Base-by-base conservation (phyloP, 345 rosid genomes). In the Laguncularia racemosa region DNA sequence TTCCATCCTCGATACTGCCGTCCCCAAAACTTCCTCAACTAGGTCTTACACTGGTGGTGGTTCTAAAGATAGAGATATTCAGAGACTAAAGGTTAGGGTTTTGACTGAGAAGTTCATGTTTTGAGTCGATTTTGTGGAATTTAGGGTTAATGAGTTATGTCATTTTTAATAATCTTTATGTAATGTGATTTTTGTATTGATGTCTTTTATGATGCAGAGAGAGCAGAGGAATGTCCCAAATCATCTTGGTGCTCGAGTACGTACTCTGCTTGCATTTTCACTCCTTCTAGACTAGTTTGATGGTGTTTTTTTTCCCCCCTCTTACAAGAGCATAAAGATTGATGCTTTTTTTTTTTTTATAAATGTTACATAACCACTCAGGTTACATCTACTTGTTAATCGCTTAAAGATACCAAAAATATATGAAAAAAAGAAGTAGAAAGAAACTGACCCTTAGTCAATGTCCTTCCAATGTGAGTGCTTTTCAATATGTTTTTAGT, bases 51-150 rank as follows among this genome's bases (percentile, higher is more conserved):
- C 17, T 18, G 16, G 52, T 21, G 71, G 58, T 20, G 49, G 13
- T 6, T 66, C 70, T 50, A 80, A 84, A 49, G 91, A 84, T 57
- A 68, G 62, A n/a, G 88, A 76, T 60, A 84, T 80, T 50, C 74
- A 77, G 57, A 78, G 81, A 9, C 55, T 85, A n/a, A 88, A 88
- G 96, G 97, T 87, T 64, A 63, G 68, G 66, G 45, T 45, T 70
- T 58, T 48, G 1, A 3, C 6, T 40, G 6, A 45, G 38, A 13
- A 40, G 48, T 18, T 11, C 16, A 20, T 13, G 53, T 0, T 49
- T 13, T 0, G 54, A 33, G 7, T n/a, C 43, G 40, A 33, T 6
- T 4, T 33, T 33, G 4, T 33, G 40, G 9, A 10, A 33, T 4
- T 26, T 48, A 16, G 8, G 47, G 44, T 18, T 0, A 23, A 23